Conservation (phyloP, 768 basidiomycete genomes). For the Russula sp. region DNA sequence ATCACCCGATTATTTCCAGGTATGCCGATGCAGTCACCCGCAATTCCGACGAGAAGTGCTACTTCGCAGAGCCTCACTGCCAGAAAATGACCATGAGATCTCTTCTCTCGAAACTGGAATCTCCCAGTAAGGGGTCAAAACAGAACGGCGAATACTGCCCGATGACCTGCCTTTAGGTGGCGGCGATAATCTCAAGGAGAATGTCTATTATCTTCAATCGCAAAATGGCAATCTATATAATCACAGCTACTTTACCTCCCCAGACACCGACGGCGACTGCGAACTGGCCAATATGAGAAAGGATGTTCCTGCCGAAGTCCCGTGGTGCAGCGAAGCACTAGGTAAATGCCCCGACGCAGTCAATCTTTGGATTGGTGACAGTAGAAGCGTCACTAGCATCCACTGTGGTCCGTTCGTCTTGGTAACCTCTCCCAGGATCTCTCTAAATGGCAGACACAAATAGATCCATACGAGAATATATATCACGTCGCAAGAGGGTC, state of each 20-base stretch:
- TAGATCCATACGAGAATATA: constrained; percentile 92
- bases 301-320: constrained; percentile 67
- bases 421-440: not conserved
- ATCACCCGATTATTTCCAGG: constrained; percentile 39
- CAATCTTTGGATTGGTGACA: constrained; percentile 89
- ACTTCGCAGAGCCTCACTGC: constrained; percentile 73
- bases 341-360: constrained; percentile 78
- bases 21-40: constrained; percentile 71
- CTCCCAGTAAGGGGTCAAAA: not conserved
- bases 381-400: constrained; percentile 73
- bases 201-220: constrained; percentile 76
- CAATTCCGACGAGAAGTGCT: constrained; percentile 52
- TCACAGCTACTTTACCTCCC: constrained; percentile 40
- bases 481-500: constrained; percentile 82
- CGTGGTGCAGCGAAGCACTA: constrained; percentile 78
- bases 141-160: not conserved
- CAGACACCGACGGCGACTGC: constrained; percentile 39
- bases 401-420: constrained; percentile 63
- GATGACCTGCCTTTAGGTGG: constrained; percentile 17
- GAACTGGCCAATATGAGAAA: constrained; percentile 61
- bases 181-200: constrained; percentile 30
- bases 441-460: constrained; percentile 1
- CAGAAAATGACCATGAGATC: constrained; percentile 64
- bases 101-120: constrained; percentile 46
- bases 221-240: constrained; percentile 88